Conservation (phyloP, 768 basidiomycete species). For the Hygrophoropsis aurantiaca region DNA sequence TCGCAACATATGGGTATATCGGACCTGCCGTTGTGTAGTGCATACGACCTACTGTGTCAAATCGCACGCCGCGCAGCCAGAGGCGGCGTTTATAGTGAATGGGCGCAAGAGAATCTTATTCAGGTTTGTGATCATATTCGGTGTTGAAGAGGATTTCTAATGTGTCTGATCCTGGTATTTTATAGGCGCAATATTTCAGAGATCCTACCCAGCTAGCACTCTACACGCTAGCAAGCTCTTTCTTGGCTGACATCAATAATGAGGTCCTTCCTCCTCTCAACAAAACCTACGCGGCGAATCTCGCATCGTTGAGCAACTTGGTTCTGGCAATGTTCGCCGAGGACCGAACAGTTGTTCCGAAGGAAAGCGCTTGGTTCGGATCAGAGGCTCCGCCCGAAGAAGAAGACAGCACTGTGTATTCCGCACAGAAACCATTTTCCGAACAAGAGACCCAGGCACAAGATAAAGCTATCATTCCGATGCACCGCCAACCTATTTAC, state of each 20-base stretch:
- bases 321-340: slow-evolving; percentile 72
- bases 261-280: slow-evolving; percentile 58
- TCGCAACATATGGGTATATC: slow-evolving; percentile 87
- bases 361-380: slow-evolving; percentile 87
- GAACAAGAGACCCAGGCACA: slow-evolving; percentile 2
- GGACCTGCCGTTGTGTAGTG: slow-evolving; percentile 65
- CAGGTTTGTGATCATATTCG: slow-evolving; percentile 45
- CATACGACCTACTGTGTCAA: slow-evolving; percentile 70
- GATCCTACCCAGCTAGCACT: slow-evolving; percentile 59
- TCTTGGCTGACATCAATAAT: slow-evolving; percentile 79
- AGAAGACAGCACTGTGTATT: slow-evolving; percentile 18
- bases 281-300: slow-evolving; percentile 55
- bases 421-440: neutral
- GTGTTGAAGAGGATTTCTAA: slow-evolving; percentile 1
- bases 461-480: slow-evolving; percentile 54
- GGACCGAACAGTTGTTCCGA: slow-evolving; percentile 79
- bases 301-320: slow-evolving; percentile 62
- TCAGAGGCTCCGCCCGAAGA: slow-evolving; percentile 52
- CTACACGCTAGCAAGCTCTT: slow-evolving; percentile 63
- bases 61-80: slow-evolving; percentile 61
- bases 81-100: slow-evolving; percentile 65
- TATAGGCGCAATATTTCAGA: slow-evolving; percentile 83
- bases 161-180: neutral
- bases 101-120: slow-evolving; percentile 75
- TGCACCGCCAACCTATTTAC: slow-evolving; percentile 74